These are phyloP conservation scores for Pleurotus giganteus DNA, from an alignment of 768 basidiomycete species.

Conservation along the genomic window DNA sequence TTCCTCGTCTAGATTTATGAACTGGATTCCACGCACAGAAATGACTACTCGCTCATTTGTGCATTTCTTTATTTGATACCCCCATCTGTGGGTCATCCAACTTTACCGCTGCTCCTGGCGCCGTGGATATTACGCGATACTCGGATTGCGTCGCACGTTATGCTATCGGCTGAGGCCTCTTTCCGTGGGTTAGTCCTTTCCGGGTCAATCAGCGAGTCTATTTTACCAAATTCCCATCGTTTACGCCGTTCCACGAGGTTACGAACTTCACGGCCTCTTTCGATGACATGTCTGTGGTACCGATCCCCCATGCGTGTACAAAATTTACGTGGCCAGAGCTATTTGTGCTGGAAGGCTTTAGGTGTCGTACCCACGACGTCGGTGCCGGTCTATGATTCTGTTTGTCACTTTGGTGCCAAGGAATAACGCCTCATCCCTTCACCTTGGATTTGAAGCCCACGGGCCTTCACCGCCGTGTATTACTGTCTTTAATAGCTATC, in stretches of 20 bases:
- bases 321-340: background rate
- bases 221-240: background rate
- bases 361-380: background rate
- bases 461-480: background rate
- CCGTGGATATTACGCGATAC: slow-evolving; percentile 6
- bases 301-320: background rate
- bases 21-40: background rate
- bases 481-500: too few relatives aligned
- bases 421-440: background rate
- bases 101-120: background rate
- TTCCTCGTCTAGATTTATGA: background rate
- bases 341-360: background rate
- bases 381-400: background rate
- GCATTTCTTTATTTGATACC: background rate
- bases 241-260: slow-evolving; percentile 4
- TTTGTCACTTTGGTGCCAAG: background rate
- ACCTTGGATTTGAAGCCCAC: background rate
- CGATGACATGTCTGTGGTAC: background rate
- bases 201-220: slow-evolving; percentile 7
- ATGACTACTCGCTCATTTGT: background rate
- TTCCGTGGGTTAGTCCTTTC: background rate
- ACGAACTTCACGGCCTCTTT: background rate
- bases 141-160: slow-evolving; percentile 4
- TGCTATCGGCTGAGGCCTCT: background rate
- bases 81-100: background rate